Conservation (phyloP, 2,329 filamentous ascomycete genomes). For the Aspergillus japonicus region DNA sequence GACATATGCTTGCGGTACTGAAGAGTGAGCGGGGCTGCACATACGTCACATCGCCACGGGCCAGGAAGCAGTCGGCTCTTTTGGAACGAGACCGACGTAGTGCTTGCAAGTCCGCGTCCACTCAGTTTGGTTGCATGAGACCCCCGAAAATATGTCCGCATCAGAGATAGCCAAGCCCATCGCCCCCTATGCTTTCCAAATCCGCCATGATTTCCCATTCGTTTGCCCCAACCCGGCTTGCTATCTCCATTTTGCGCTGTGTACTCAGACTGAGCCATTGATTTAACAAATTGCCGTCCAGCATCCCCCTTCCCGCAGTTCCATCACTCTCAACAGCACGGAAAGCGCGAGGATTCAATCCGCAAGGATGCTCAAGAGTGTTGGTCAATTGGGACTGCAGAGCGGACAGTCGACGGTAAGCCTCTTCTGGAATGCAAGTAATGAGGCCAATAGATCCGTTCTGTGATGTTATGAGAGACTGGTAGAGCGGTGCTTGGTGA, state of each 20-base stretch:
- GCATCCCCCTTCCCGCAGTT: constrained; percentile 59
- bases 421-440: constrained; percentile 72
- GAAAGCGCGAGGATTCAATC: constrained; percentile 80
- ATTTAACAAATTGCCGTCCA: constrained; percentile 75
- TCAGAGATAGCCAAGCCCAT: constrained; percentile 55
- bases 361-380: constrained; percentile 71
- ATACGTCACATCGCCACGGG: not conserved
- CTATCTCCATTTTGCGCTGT: constrained; percentile 69
- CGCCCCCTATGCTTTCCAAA: constrained; percentile 64
- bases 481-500: constrained; percentile 37
- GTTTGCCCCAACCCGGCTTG: constrained; percentile 68
- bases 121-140: not conserved
- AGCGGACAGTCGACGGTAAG: constrained; percentile 80
- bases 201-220: constrained; percentile 69
- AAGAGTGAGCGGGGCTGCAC: no score
- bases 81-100: not conserved
- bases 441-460: constrained; percentile 76
- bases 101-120: not conserved
- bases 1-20: no score
- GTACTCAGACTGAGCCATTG: constrained; percentile 75
- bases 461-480: constrained; percentile 69
- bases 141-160: not conserved
- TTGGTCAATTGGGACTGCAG: constrained; percentile 77
- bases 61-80: not conserved
- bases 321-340: constrained; percentile 57